Conservation (phyloP, 257 asterid genomes). For the Solanum pennellii region DNA sequence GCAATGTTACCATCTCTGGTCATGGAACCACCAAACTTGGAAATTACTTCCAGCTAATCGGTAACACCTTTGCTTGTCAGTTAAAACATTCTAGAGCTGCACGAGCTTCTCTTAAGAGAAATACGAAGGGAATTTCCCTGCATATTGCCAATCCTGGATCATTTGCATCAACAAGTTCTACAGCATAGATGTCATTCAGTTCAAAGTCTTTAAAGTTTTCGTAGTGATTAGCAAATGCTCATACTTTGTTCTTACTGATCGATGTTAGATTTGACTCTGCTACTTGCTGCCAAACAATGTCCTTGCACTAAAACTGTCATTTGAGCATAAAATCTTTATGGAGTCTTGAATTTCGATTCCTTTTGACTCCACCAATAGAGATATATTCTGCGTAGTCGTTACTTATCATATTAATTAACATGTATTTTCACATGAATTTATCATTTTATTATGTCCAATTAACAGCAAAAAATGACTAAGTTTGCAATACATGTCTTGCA, state of each 20-base stretch:
- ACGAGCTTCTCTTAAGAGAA: not conserved
- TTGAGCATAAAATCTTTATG: not conserved
- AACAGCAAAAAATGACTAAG: not conserved
- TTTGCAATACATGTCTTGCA: not conserved
- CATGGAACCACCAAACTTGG: constrained; percentile 8
- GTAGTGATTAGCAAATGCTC: not conserved
- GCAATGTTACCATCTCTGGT: constrained; percentile 41
- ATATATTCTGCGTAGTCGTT: not conserved
- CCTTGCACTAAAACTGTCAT: not conserved
- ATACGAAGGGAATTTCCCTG: not conserved
- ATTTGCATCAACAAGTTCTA: not conserved
- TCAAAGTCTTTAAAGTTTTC: not conserved
- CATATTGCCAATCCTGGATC: not conserved
- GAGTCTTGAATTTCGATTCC: not conserved
- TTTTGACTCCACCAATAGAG: not conserved
- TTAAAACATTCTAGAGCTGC: not conserved
- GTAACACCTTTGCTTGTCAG: not conserved
- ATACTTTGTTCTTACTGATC: not conserved
- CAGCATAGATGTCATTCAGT: not conserved
- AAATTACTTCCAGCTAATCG: not conserved
- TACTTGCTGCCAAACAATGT: not conserved
- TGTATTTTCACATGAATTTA: not conserved
- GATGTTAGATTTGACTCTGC: not conserved
- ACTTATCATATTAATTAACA: not conserved
- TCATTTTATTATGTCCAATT: not conserved